A percentile compares a stretch with the other conserved stretches of the same genome.
Evolutionary conservation across 2,329 filamentous ascomycete species (phyloP).

Genomic region (Neonectria faginata): DNA sequence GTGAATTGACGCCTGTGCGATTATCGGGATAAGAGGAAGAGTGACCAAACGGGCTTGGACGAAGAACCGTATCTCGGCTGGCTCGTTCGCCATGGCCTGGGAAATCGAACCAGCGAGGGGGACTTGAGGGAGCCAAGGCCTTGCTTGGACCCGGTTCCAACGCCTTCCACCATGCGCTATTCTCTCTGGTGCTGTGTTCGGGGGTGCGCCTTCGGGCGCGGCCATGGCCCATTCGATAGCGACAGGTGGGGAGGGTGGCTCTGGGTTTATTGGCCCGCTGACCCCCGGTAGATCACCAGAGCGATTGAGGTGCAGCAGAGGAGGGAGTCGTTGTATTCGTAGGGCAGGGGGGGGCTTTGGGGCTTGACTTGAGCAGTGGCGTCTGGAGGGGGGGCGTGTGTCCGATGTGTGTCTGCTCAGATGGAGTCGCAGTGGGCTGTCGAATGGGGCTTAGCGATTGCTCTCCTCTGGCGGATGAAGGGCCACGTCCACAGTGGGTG

Average conservation of each 20-base stretch:
- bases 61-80: slow-evolving; percentile 25
- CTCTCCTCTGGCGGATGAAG: slow-evolving; percentile 28
- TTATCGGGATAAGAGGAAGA: slow-evolving; percentile 43
- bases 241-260: slow-evolving; percentile 36
- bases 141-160: slow-evolving; percentile 42
- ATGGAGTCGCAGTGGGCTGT: slow-evolving; percentile 41
- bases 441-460: slow-evolving; percentile 40
- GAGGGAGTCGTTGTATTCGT: slow-evolving; percentile 21
- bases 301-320: slow-evolving; percentile 42
- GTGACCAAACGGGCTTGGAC: slow-evolving; percentile 14
- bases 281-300: slow-evolving; percentile 40
- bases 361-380: slow-evolving; percentile 25
- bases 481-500: slow-evolving; percentile 25
- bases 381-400: slow-evolving; percentile 25
- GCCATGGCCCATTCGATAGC: slow-evolving; percentile 35
- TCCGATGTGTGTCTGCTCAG: slow-evolving; percentile 8
- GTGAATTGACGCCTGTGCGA: slow-evolving; percentile 50
- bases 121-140: slow-evolving; percentile 40
- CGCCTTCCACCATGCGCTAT: slow-evolving; percentile 45
- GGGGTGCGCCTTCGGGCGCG: slow-evolving; percentile 27
- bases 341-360: slow-evolving; percentile 6
- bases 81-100: slow-evolving; percentile 19
- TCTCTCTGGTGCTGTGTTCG: slow-evolving; percentile 23
- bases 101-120: slow-evolving; percentile 37
- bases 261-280: slow-evolving; percentile 37